Percentiles rank a stretch among this genome's conserved stretches.
These are phyloP conservation scores for Eucalyptus brandiana DNA, from an alignment of 345 rosid species.

Conservation along the genomic window DNA sequence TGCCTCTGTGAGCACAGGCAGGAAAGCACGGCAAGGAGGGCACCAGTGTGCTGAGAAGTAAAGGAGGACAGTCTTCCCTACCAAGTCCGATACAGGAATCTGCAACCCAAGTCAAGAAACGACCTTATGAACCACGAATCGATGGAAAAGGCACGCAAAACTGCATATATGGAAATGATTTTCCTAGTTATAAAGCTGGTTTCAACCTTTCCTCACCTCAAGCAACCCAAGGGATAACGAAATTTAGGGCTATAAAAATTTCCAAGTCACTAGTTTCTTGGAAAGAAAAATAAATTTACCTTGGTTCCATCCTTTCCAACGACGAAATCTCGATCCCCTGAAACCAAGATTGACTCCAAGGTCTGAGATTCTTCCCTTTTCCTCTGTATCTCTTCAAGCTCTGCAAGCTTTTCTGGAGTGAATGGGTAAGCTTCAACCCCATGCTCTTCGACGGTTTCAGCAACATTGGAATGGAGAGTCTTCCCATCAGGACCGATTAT, in stretches of 20 bases:
- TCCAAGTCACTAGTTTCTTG: neutral
- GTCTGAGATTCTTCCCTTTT: no score
- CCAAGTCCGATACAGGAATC: constrained; percentile 20
- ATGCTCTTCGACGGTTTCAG: neutral
- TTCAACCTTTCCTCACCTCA: neutral
- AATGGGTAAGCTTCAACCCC: constrained; percentile 6
- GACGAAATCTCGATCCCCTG: constrained; percentile 4
- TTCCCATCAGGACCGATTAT: constrained; percentile 10
- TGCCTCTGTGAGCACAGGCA: constrained; percentile 20
- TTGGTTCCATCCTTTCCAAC: constrained; percentile 1
- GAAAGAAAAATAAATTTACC: neutral
- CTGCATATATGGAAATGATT: neutral
- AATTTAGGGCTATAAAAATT: neutral
- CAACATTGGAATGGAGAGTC: neutral
- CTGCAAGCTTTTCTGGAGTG: constrained; percentile 2
- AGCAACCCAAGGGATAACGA: neutral
- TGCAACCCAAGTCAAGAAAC: neutral
- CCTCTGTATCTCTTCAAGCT: no score
- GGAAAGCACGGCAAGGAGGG: constrained; percentile 27
- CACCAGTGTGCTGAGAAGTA: constrained; percentile 41
- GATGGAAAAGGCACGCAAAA: neutral
- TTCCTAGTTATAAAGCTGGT: neutral
- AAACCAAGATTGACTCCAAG: constrained; percentile 3
- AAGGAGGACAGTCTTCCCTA: constrained; percentile 28
- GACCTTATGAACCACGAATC: no score